Evolutionary conservation across 805 yeast species (phyloP).

Genomic region (Saturnispora kantuleensis): DNA sequence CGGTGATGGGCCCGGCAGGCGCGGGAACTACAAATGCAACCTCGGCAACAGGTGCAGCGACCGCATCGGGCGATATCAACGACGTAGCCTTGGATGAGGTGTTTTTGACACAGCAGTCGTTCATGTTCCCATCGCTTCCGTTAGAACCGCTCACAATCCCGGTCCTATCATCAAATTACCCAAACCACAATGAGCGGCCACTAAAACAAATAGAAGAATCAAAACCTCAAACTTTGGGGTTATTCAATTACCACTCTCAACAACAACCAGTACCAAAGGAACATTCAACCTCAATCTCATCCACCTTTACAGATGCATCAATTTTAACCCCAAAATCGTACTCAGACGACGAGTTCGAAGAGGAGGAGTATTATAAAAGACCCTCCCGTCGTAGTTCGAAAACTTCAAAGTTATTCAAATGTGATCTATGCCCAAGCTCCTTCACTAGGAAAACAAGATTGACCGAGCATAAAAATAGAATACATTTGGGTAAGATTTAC

Average conservation of each 20-base stretch:
- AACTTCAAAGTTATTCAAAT: conserved; percentile 14
- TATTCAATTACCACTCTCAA: background rate
- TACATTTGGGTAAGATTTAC: conserved; percentile 16
- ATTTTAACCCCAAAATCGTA: background rate
- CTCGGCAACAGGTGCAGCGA: background rate
- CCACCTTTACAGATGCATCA: background rate
- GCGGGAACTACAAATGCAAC: background rate
- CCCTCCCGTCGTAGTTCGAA: background rate
- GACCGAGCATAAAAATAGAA: conserved; percentile 18
- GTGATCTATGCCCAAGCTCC: conserved; percentile 17
- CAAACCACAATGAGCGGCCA: background rate
- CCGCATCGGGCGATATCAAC: background rate
- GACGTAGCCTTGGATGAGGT: conserved; percentile 7
- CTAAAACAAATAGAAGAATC: background rate
- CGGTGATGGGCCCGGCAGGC: background rate
- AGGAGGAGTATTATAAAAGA: background rate
- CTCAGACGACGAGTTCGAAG: background rate
- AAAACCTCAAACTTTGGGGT: background rate
- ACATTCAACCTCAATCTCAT: background rate
- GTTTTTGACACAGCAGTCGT: conserved; percentile 7
- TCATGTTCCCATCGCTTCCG: conserved; percentile 1
- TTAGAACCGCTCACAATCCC: conserved; percentile 2
- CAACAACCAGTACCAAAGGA: background rate
- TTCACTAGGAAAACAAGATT: conserved; percentile 23
- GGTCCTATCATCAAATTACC: background rate